These are phyloP conservation scores for Boletellus dicymbophilus DNA, from an alignment of 1,284 basidiomycete genomes.

Conservation along the genomic window DNA sequence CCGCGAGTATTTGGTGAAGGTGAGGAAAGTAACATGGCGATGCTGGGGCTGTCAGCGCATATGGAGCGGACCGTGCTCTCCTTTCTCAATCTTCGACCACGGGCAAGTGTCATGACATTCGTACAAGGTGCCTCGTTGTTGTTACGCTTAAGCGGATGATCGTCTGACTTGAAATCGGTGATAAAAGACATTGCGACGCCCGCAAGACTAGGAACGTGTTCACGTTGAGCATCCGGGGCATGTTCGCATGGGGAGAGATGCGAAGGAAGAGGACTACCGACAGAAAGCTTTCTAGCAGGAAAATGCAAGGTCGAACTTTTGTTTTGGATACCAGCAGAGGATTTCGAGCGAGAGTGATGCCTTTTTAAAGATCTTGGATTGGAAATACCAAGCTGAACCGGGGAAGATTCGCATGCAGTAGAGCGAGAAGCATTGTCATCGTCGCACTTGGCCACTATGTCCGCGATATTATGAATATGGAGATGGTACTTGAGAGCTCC, in stretches of 20 bases:
- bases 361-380: slow-evolving; percentile 3
- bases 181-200: slow-evolving; percentile 12
- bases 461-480: slow-evolving; percentile 58
- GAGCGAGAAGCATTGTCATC: neutral
- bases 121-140: neutral
- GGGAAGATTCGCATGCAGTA: neutral
- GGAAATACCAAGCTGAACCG: neutral
- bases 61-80: slow-evolving; percentile 5
- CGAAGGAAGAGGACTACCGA: slow-evolving; percentile 10
- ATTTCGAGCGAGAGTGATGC: slow-evolving; percentile 23
- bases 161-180: neutral
- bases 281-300: slow-evolving; percentile 19
- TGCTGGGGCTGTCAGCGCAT: slow-evolving; percentile 8
- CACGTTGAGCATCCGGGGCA: neutral
- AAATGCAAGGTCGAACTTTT: neutral
- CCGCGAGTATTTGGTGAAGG: slow-evolving; percentile 12
- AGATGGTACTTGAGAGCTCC: slow-evolving; percentile 57
- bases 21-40: slow-evolving; percentile 28
- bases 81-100: slow-evolving; percentile 21
- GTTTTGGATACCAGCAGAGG: slow-evolving; percentile 1
- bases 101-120: slow-evolving; percentile 1
- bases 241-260: slow-evolving; percentile 14
- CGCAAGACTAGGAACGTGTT: slow-evolving; percentile 10
- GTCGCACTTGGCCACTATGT: slow-evolving; percentile 18
- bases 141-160: neutral